Evolutionary conservation across 2,329 filamentous ascomycete genomes (phyloP).

Genomic region (Colletotrichum tabaci): DNA sequence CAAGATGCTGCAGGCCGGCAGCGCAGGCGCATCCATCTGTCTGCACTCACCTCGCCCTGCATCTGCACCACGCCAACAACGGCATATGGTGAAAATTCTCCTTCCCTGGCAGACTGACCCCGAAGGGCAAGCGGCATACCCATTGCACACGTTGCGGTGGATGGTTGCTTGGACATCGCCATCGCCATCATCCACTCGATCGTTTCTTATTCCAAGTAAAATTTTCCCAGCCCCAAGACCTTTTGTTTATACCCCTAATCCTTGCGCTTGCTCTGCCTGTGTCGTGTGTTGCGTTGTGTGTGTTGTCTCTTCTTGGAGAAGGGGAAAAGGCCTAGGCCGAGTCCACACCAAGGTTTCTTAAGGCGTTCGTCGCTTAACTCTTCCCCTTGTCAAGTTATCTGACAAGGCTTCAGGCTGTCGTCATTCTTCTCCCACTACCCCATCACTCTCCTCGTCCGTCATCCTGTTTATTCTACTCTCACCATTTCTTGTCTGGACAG

Average conservation of each 20-base stretch:
- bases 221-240: not conserved
- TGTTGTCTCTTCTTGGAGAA: not conserved
- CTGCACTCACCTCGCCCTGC: conserved; percentile 13
- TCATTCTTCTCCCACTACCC: conserved; percentile 37
- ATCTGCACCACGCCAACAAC: conserved; percentile 25
- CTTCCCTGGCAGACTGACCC: not conserved
- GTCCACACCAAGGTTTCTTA: not conserved
- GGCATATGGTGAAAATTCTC: conserved; percentile 23
- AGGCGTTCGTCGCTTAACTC: conserved; percentile 35
- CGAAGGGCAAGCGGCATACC: not conserved
- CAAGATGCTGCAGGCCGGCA: not conserved
- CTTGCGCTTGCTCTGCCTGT: not conserved
- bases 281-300: not conserved
- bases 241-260: not conserved
- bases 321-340: conserved; percentile 13
- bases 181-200: not conserved
- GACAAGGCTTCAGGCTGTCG: conserved; percentile 24
- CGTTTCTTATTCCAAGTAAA: not conserved
- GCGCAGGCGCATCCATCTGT: conserved; percentile 13
- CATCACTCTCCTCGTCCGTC: not conserved
- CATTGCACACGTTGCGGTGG: not conserved
- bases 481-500: not conserved
- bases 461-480: conserved; percentile 25
- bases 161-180: not conserved
- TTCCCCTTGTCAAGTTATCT: conserved; percentile 22